phyloP scores from a whole-genome alignment of 257 asterid genomes.

The Datura wrightii region DNA sequence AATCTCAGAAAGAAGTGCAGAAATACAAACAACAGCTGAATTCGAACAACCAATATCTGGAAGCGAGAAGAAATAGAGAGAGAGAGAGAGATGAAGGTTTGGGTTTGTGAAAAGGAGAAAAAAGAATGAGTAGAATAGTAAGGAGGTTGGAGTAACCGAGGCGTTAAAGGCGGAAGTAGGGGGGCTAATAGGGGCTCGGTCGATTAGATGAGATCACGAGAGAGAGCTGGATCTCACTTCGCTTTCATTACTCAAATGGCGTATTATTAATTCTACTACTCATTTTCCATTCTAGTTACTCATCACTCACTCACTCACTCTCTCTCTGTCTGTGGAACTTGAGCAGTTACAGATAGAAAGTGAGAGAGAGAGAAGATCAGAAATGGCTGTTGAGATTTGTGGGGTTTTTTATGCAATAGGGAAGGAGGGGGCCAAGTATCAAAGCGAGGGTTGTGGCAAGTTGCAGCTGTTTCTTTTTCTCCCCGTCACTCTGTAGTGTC shows the following conservation, averaged over 20 bases:
- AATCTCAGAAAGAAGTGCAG: background rate
- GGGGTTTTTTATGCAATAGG: constrained; percentile 49
- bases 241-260: constrained; percentile 28
- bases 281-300: constrained; percentile 23
- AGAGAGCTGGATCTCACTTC: constrained; percentile 37
- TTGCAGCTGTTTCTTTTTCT: constrained; percentile 3
- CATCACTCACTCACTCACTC: background rate
- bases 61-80: background rate
- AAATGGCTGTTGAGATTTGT: constrained; percentile 60
- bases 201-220: background rate
- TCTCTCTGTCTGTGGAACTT: constrained; percentile 29
- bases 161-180: constrained; percentile 33
- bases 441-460: constrained; percentile 9
- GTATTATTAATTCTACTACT: constrained; percentile 25
- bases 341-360: constrained; percentile 21
- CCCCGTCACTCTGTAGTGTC: background rate
- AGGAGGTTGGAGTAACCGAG: constrained; percentile 25
- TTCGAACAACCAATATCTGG: background rate
- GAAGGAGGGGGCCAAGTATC: background rate
- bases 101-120: constrained; percentile 35
- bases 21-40: background rate
- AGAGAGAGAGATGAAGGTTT: background rate
- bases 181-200: background rate
- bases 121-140: constrained; percentile 41
- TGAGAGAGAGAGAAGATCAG: constrained; percentile 30